Conservation (phyloP, 768 basidiomycete species). For the Xerocomellus chrysenteron region DNA sequence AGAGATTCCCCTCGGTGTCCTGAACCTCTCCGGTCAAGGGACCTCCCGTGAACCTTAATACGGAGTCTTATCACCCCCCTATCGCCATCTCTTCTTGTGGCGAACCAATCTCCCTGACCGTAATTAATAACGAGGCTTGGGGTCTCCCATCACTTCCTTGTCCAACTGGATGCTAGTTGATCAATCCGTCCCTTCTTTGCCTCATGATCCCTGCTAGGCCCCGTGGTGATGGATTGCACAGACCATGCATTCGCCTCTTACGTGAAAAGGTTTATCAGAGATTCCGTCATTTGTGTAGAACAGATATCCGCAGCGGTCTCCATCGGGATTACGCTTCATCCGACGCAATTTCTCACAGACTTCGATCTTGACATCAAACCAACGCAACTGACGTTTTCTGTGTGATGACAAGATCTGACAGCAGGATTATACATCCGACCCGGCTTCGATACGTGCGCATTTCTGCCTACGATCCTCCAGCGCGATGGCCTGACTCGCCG, state of each 20-base stretch:
- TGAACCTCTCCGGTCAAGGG: not conserved
- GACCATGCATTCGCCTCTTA: not conserved
- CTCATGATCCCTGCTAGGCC: not conserved
- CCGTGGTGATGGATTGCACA: not conserved
- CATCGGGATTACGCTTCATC: not conserved
- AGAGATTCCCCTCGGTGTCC: conserved; percentile 8
- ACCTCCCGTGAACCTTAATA: conserved; percentile 7
- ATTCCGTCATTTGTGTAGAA: not conserved
- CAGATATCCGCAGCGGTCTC: not conserved
- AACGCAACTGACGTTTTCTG: not conserved
- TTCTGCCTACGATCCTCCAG: conserved; percentile 21
- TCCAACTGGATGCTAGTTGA: too few species aligned
- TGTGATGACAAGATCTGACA: not conserved
- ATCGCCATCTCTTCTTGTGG: not conserved
- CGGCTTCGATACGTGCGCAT: conserved; percentile 3
- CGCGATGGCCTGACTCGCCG: not conserved
- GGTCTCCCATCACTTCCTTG: too few species aligned
- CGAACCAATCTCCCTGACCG: not conserved
- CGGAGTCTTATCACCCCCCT: not conserved
- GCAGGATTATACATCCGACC: not conserved
- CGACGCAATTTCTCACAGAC: conserved; percentile 3
- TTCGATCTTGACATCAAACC: conserved; percentile 10
- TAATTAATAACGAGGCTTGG: not conserved
- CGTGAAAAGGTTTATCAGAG: not conserved
- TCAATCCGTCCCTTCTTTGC: not conserved